phyloP scores from a whole-genome alignment of 805 yeast species.

The Candida sakaeoensis region DNA sequence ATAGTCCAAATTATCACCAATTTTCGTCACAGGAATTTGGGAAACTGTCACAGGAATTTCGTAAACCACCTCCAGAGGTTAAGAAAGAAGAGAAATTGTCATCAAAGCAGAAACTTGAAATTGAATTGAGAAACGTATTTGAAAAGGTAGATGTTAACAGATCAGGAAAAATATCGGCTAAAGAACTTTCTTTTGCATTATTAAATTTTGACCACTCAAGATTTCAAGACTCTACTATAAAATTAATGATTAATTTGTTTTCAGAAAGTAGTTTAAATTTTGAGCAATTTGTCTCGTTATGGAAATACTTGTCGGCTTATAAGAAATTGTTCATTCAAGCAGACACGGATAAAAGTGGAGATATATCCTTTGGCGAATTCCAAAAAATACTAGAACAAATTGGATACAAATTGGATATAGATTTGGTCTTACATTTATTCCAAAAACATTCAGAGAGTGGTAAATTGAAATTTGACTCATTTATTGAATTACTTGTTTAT shows the following conservation, averaged over 20 bases:
- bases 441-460: conserved; percentile 49
- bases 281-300: conserved; percentile 61
- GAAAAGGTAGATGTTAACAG: conserved; percentile 52
- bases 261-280: conserved; percentile 34
- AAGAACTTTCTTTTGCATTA: conserved; percentile 56
- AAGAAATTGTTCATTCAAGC: conserved; percentile 59
- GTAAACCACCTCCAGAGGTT: conserved; percentile 3
- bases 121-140: conserved; percentile 47
- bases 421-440: conserved; percentile 55
- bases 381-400: conserved; percentile 58
- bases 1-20: not conserved
- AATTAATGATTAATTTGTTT: conserved; percentile 60
- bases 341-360: conserved; percentile 55
- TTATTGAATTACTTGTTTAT: conserved; percentile 77
- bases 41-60: not conserved
- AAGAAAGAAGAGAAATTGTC: conserved; percentile 11
- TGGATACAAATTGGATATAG: conserved; percentile 59
- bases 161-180: conserved; percentile 52
- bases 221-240: conserved; percentile 57
- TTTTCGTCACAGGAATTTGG: not conserved
- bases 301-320: conserved; percentile 69
- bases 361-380: conserved; percentile 64
- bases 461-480: conserved; percentile 68
- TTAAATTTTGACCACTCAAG: conserved; percentile 61
- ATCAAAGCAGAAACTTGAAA: conserved; percentile 41